phyloP scores from a whole-genome alignment of 2,329 filamentous ascomycete species.

The Cryphonectria nitschkei region DNA sequence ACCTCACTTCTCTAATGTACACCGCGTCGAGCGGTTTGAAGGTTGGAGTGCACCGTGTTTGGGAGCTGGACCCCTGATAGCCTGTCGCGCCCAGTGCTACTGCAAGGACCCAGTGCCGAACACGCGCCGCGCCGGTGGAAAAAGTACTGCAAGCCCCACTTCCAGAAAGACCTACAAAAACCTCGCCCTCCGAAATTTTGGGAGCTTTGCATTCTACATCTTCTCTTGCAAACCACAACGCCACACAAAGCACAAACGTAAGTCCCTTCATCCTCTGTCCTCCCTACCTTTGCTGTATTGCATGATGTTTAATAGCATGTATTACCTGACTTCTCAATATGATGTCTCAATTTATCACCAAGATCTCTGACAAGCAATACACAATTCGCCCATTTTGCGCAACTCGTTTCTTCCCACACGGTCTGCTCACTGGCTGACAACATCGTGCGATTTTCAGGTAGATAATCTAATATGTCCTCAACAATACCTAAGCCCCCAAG shows the following conservation, averaged over 20 bases:
- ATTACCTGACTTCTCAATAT: slow-evolving; percentile 49
- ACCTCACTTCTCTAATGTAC: background rate
- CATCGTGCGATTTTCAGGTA: slow-evolving; percentile 22
- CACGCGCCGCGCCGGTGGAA: background rate
- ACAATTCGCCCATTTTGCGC: slow-evolving; percentile 13
- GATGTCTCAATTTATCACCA: slow-evolving; percentile 67
- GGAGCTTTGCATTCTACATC: background rate
- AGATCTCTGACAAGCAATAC: slow-evolving; percentile 65
- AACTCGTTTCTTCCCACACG: slow-evolving; percentile 14
- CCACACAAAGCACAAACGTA: slow-evolving; percentile 36
- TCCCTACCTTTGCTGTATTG: slow-evolving; percentile 16
- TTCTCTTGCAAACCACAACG: background rate
- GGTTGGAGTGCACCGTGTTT: background rate
- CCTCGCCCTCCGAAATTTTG: background rate
- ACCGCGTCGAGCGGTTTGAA: background rate
- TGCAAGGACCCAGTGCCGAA: background rate
- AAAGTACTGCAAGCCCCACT: slow-evolving; percentile 1
- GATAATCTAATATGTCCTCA: slow-evolving; percentile 30
- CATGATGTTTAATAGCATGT: slow-evolving; percentile 46
- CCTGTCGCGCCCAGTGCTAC: slow-evolving; percentile 6
- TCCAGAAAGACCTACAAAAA: slow-evolving; percentile 12
- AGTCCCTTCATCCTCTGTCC: slow-evolving; percentile 30
- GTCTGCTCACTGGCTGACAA: slow-evolving; percentile 33
- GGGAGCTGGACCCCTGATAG: slow-evolving; percentile 1
- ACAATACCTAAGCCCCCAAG: slow-evolving; percentile 52